Conservation (phyloP, 192 early-diverging fungal species). For the Backusella morwellensis region DNA sequence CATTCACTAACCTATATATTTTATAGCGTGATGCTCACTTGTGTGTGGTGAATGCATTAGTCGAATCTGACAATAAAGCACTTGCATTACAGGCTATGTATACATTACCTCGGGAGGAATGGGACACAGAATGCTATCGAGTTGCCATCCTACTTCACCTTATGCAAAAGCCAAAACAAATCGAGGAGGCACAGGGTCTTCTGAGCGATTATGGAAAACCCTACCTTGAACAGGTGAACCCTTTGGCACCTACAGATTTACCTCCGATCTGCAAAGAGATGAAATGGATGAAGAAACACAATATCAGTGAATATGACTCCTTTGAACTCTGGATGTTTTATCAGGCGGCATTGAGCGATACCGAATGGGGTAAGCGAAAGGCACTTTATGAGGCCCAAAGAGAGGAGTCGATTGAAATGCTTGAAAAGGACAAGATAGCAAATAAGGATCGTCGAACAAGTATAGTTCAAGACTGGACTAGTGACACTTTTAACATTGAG, state of each 20-base stretch:
- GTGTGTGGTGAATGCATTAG: constrained; percentile 8
- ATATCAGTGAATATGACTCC: constrained; percentile 16
- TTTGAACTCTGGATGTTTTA: constrained; percentile 23
- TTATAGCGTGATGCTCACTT: constrained; percentile 7
- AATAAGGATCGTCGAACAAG: not conserved
- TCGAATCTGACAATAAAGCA: constrained; percentile 1
- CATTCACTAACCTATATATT: not conserved
- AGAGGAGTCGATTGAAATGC: not conserved
- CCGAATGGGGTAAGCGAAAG: constrained; percentile 9
- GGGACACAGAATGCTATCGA: constrained; percentile 24
- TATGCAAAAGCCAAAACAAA: constrained; percentile 14
- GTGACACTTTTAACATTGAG: not conserved
- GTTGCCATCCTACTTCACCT: constrained; percentile 20
- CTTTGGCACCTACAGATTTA: constrained; percentile 6
- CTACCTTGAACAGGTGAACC: constrained; percentile 15
- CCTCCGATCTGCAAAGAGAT: constrained; percentile 15
- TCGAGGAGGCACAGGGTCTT: constrained; percentile 13
- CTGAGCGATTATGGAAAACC: constrained; percentile 20
- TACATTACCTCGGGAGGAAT: constrained; percentile 17
- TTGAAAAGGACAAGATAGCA: not conserved
- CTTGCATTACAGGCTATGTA: constrained; percentile 26
- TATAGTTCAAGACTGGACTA: constrained; percentile 6
- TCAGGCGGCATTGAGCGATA: constrained; percentile 11
- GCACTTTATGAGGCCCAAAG: not conserved
- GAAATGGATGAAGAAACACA: constrained; percentile 17